These are phyloP conservation scores for Aspergillus sp. DNA, from an alignment of 2,329 filamentous ascomycete species.

Conservation along the genomic window DNA sequence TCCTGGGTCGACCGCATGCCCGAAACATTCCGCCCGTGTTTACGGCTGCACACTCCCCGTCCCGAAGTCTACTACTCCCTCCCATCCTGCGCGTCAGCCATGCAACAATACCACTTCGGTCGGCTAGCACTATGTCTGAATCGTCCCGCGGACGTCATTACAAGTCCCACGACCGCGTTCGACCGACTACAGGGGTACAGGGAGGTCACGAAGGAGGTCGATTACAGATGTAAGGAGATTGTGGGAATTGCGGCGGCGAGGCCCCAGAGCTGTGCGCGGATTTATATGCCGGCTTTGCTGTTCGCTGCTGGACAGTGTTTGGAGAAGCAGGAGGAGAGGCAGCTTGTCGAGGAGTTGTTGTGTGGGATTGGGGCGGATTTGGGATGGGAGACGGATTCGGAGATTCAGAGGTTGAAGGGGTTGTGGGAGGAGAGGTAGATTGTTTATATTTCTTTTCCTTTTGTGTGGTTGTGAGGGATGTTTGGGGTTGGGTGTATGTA, in stretches of 20 bases:
- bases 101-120: slow-evolving; percentile 67
- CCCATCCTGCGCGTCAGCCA: slow-evolving; percentile 63
- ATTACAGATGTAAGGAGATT: slow-evolving; percentile 60
- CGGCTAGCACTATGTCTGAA: slow-evolving; percentile 64
- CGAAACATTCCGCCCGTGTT: slow-evolving; percentile 59
- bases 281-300: slow-evolving; percentile 60
- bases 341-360: slow-evolving; percentile 57
- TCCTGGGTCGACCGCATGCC: slow-evolving; percentile 60
- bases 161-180: slow-evolving; percentile 54
- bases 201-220: slow-evolving; percentile 57
- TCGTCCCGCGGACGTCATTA: slow-evolving; percentile 58
- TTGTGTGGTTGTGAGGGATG: neutral
- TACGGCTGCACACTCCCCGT: slow-evolving; percentile 45
- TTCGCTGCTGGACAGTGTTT: slow-evolving; percentile 63
- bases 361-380: slow-evolving; percentile 61
- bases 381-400: slow-evolving; percentile 61
- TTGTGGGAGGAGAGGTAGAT: slow-evolving; percentile 30
- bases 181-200: slow-evolving; percentile 60
- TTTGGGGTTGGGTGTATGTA: no score
- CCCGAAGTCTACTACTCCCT: slow-evolving; percentile 63
- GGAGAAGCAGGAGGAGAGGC: slow-evolving; percentile 53
- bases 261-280: slow-evolving; percentile 58
- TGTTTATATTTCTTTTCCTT: neutral
- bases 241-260: slow-evolving; percentile 59
- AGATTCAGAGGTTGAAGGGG: slow-evolving; percentile 51